Conservation (phyloP, 768 basidiomycete genomes). For the Mycena venus region DNA sequence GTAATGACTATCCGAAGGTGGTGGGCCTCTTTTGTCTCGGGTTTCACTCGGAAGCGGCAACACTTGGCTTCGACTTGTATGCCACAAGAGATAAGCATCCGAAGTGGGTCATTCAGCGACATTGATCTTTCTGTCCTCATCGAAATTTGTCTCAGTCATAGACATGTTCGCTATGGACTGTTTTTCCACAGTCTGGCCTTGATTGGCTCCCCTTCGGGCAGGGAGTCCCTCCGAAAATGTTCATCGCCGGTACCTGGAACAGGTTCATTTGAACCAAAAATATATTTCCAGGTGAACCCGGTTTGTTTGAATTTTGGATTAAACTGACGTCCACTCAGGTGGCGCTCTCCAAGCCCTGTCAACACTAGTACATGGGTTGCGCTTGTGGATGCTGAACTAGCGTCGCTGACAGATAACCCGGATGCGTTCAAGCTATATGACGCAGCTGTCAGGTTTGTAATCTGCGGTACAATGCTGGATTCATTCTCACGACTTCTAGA, state of each 20-base stretch:
- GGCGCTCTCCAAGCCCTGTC: conserved; percentile 78
- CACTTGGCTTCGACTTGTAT: conserved; percentile 74
- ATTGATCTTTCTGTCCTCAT: not conserved
- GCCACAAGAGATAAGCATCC: conserved; percentile 71
- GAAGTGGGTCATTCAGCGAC: conserved; percentile 62
- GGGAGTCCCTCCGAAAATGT: conserved; percentile 52
- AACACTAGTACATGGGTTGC: conserved; percentile 79
- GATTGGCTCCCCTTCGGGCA: conserved; percentile 68
- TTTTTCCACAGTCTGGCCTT: conserved; percentile 82
- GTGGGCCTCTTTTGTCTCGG: conserved; percentile 77
- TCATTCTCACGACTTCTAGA: conserved; percentile 44
- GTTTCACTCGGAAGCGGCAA: conserved; percentile 68
- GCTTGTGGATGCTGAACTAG: conserved; percentile 80
- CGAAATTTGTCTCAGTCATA: conserved; percentile 58
- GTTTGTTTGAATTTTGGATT: not conserved
- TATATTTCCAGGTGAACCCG: conserved; percentile 68
- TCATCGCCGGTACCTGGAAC: conserved; percentile 61
- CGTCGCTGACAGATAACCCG: conserved; percentile 66
- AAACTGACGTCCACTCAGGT: conserved; percentile 53
- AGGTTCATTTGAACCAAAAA: conserved; percentile 71
- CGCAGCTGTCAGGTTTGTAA: conserved; percentile 70
- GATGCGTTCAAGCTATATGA: conserved; percentile 79
- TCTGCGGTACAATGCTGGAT: not conserved
- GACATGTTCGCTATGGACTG: conserved; percentile 75
- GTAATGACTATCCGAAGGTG: conserved; percentile 52